phyloP scores from a whole-genome alignment of 1,139 yeast genomes.

The Petasospora fabianii region DNA sequence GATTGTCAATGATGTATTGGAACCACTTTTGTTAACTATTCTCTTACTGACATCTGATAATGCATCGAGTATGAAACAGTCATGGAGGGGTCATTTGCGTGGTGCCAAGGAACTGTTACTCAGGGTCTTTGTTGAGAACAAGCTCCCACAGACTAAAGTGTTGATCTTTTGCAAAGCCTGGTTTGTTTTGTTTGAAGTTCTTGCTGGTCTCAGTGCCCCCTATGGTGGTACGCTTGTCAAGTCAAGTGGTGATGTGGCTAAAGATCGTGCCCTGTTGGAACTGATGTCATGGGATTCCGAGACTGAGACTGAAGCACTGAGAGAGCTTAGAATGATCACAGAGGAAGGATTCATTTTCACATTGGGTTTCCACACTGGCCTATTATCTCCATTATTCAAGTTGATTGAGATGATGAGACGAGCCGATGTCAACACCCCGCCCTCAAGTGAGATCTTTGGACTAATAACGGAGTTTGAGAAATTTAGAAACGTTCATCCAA shows the following conservation, averaged over 20 bases:
- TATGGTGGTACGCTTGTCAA: conserved; percentile 57
- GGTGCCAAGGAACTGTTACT: conserved; percentile 71
- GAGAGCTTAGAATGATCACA: conserved; percentile 12
- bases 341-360: conserved; percentile 20
- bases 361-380: conserved; percentile 17
- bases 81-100: conserved; percentile 71
- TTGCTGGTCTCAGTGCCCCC: conserved; percentile 66
- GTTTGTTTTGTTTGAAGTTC: conserved; percentile 65
- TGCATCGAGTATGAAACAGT: conserved; percentile 58
- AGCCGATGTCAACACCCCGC: neutral
- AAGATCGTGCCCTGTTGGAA: conserved; percentile 1
- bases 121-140: conserved; percentile 35
- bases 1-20: conserved; percentile 35
- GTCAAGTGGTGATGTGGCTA: conserved; percentile 8
- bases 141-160: conserved; percentile 37
- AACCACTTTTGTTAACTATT: conserved; percentile 63
- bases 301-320: conserved; percentile 10
- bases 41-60: conserved; percentile 64
- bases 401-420: conserved; percentile 13
- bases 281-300: conserved; percentile 1
- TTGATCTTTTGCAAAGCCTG: conserved; percentile 64
- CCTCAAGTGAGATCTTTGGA: conserved; percentile 6
- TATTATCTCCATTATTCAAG: conserved; percentile 14
- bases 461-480: conserved; percentile 4
- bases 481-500: conserved; percentile 2